Percentiles rank a stretch among this genome's conserved stretches.
Evolutionary conservation across 1,139 yeast species (phyloP).

Genomic region (Suhomyces anneliseae): DNA sequence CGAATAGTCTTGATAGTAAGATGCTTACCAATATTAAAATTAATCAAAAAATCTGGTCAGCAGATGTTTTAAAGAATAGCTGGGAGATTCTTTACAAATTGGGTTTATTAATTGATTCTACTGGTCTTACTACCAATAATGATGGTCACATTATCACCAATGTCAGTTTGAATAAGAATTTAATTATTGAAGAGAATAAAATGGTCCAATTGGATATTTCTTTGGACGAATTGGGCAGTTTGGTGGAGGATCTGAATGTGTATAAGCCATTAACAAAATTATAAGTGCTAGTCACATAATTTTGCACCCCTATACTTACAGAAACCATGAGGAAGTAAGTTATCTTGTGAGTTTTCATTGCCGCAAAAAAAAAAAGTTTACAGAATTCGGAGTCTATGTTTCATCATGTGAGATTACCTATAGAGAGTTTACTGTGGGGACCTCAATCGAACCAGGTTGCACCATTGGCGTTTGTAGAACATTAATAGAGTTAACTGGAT

Average conservation of each 20-base stretch:
- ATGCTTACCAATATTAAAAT: conserved; percentile 36
- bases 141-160: conserved; percentile 36
- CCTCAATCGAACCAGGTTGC: no score
- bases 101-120: conserved; percentile 38
- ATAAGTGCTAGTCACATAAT: conserved; percentile 10
- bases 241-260: conserved; percentile 31
- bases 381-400: no score
- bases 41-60: conserved; percentile 49
- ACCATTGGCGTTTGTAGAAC: no score
- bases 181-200: conserved; percentile 43
- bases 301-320: no score
- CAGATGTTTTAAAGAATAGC: conserved; percentile 48
- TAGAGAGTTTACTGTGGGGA: no score
- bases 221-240: conserved; percentile 41
- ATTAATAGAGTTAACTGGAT: no score
- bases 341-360: no score
- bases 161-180: conserved; percentile 30
- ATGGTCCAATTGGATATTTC: conserved; percentile 51
- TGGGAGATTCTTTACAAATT: conserved; percentile 52
- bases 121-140: conserved; percentile 31
- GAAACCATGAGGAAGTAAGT: no score
- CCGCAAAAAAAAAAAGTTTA: no score
- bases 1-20: conserved; percentile 32
- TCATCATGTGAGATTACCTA: no score
- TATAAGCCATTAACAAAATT: conserved; percentile 36